A percentile compares a stretch with the other conserved stretches of the same genome.
Conservation (phyloP, 2,329 filamentous ascomycete genomes). For the Epicoccum nigrum region DNA sequence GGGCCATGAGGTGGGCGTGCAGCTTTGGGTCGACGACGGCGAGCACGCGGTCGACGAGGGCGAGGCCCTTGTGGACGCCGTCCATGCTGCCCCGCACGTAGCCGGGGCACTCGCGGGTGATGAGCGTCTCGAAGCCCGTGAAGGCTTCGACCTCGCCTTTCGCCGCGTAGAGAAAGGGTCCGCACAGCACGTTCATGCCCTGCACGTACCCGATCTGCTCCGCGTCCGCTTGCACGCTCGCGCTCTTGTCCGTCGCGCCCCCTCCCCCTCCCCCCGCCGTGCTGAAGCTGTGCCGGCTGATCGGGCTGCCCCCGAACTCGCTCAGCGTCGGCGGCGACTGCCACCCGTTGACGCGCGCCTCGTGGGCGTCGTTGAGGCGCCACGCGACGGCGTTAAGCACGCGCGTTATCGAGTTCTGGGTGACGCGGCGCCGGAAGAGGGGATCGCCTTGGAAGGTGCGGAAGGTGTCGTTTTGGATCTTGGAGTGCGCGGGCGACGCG, state of each 20-base stretch:
- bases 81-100: conserved; percentile 98
- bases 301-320: conserved; percentile 56
- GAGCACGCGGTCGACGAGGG: conserved; percentile 88
- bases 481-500: conserved; percentile 91
- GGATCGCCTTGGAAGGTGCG: conserved; percentile 95
- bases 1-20: conserved; percentile 80
- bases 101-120: conserved; percentile 86
- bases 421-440: conserved; percentile 93
- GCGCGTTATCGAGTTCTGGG: conserved; percentile 91
- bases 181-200: conserved; percentile 97
- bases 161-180: conserved; percentile 92
- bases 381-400: conserved; percentile 94
- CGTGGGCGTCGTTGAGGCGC: conserved; percentile 81
- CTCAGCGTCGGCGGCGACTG: conserved; percentile 56
- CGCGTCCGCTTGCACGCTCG: conserved; percentile 52
- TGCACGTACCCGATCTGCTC: conserved; percentile 91
- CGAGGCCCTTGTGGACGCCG: conserved; percentile 89
- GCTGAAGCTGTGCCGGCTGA: conserved; percentile 43
- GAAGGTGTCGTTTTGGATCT: conserved; percentile 98
- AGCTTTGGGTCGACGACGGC: conserved; percentile 90
- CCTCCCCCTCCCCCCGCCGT: too few relatives aligned
- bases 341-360: conserved; percentile 62
- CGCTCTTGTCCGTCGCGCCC: conserved; percentile 37
- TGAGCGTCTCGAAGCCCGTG: conserved; percentile 83
- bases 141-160: conserved; percentile 95